Conservation (phyloP, 306 rosid species). For the Quillaja saponaria region DNA sequence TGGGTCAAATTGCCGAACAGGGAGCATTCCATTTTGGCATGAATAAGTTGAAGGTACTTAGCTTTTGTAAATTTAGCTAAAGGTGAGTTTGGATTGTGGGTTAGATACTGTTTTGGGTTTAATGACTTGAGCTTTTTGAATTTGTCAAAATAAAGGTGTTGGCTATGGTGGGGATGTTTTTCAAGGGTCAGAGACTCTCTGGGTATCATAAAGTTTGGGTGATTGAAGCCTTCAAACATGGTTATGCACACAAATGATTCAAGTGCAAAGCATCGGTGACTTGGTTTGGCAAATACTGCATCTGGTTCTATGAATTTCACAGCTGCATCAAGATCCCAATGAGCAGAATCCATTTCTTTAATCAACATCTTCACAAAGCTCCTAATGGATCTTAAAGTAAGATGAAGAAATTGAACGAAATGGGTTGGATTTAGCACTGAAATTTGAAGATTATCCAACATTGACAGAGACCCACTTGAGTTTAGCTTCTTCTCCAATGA, state of each 20-base stretch:
- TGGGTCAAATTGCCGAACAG: slow-evolving; percentile 82
- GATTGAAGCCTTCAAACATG: slow-evolving; percentile 74
- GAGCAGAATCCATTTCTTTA: slow-evolving; percentile 78
- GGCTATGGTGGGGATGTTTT: slow-evolving; percentile 13
- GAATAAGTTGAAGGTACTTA: slow-evolving; percentile 72
- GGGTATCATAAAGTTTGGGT: slow-evolving; percentile 43
- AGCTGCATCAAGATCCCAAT: slow-evolving; percentile 83
- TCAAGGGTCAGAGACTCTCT: slow-evolving; percentile 30
- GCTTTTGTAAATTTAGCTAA: slow-evolving; percentile 56
- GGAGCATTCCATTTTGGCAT: slow-evolving; percentile 96
- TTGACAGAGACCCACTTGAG: slow-evolving; percentile 61
- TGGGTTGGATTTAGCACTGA: slow-evolving; percentile 48
- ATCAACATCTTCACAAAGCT: slow-evolving; percentile 65
- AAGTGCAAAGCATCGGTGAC: slow-evolving; percentile 59
- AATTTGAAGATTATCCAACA: slow-evolving; percentile 49
- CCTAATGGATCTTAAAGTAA: slow-evolving; percentile 45
- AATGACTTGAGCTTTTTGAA: slow-evolving; percentile 58
- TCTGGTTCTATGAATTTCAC: slow-evolving; percentile 63
- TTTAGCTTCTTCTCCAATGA: slow-evolving; percentile 59
- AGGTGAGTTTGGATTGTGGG: slow-evolving; percentile 56
- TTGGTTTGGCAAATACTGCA: slow-evolving; percentile 47
- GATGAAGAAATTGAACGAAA: slow-evolving; percentile 62
- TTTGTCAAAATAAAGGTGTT: slow-evolving; percentile 48
- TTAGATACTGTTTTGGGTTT: slow-evolving; percentile 44
- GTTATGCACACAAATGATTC: slow-evolving; percentile 74